Conservation (phyloP, 495 filamentous ascomycete species). For the Penicillium goetzii region DNA sequence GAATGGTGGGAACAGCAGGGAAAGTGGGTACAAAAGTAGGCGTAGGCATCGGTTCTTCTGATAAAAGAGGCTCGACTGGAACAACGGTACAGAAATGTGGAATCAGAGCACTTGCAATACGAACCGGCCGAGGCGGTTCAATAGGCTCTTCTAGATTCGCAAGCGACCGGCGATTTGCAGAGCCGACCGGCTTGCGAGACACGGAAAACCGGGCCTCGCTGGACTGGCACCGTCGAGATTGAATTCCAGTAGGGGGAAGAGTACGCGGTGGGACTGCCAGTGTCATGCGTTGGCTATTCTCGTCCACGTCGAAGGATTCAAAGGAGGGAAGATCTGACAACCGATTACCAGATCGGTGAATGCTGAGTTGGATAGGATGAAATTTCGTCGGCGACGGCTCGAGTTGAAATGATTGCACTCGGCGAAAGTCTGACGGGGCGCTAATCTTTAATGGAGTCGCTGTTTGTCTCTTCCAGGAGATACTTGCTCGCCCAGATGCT, state of each 20-base stretch:
- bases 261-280: slow-evolving; percentile 35
- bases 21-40: slow-evolving; percentile 6
- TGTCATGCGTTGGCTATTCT: slow-evolving; percentile 23
- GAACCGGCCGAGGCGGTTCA: slow-evolving; percentile 26
- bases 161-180: slow-evolving; percentile 39
- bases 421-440: slow-evolving; percentile 57
- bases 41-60: slow-evolving; percentile 12
- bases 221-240: slow-evolving; percentile 32
- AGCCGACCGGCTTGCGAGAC: slow-evolving; percentile 48
- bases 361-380: slow-evolving; percentile 74
- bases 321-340: slow-evolving; percentile 63
- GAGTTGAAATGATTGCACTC: slow-evolving; percentile 45
- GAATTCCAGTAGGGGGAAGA: slow-evolving; percentile 29
- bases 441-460: slow-evolving; percentile 51
- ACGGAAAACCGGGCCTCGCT: slow-evolving; percentile 31
- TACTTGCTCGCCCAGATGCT: slow-evolving; percentile 56
- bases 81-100: slow-evolving; percentile 47
- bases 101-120: slow-evolving; percentile 36
- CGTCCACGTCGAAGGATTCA: slow-evolving; percentile 37
- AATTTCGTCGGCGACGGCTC: slow-evolving; percentile 49
- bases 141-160: slow-evolving; percentile 33
- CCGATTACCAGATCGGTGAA: slow-evolving; percentile 66
- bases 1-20: not conserved
- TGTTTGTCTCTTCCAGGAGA: slow-evolving; percentile 51
- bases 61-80: slow-evolving; percentile 21